Percentiles rank a stretch among this genome's conserved stretches.
These are phyloP conservation scores for Begonia loranthoides DNA, from an alignment of 306 rosid genomes.

Conservation along the genomic window DNA sequence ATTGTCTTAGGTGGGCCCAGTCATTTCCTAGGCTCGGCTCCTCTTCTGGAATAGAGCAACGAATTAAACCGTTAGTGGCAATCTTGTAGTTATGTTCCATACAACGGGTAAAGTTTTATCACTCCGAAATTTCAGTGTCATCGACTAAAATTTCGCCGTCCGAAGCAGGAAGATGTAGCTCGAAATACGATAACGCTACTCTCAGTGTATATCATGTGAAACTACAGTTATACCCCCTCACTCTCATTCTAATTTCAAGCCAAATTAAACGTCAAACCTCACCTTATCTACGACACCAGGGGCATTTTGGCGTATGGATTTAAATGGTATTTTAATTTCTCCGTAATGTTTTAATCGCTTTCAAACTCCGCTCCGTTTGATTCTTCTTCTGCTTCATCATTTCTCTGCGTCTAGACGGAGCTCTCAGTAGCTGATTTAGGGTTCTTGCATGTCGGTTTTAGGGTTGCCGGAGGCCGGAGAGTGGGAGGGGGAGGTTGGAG, in stretches of 20 bases:
- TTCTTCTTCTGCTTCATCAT: neutral
- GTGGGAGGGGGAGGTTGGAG: constrained; percentile 1
- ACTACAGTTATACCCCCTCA: constrained; percentile 14
- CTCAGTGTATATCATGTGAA: neutral
- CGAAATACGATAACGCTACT: constrained; percentile 19
- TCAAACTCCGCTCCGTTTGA: neutral
- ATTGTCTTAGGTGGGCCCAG: neutral
- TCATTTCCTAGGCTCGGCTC: too few relatives aligned
- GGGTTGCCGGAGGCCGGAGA: neutral
- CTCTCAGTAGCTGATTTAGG: constrained; percentile 11
- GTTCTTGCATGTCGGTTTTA: constrained; percentile 7
- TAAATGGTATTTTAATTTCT: neutral
- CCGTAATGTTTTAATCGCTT: neutral
- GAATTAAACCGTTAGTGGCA: constrained; percentile 29
- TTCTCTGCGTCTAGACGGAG: constrained; percentile 8
- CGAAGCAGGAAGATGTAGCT: constrained; percentile 17
- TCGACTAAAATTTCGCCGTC: constrained; percentile 19
- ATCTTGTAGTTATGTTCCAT: constrained; percentile 6
- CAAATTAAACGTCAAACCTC: neutral
- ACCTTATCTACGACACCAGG: neutral
- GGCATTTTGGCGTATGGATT: neutral
- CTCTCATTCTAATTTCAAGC: constrained; percentile 6
- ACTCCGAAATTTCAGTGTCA: constrained; percentile 34
- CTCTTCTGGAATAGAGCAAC: neutral
- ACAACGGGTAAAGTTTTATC: constrained; percentile 2